Conservation (phyloP, 2,329 filamentous ascomycete genomes). For the Xylaria sp. region DNA sequence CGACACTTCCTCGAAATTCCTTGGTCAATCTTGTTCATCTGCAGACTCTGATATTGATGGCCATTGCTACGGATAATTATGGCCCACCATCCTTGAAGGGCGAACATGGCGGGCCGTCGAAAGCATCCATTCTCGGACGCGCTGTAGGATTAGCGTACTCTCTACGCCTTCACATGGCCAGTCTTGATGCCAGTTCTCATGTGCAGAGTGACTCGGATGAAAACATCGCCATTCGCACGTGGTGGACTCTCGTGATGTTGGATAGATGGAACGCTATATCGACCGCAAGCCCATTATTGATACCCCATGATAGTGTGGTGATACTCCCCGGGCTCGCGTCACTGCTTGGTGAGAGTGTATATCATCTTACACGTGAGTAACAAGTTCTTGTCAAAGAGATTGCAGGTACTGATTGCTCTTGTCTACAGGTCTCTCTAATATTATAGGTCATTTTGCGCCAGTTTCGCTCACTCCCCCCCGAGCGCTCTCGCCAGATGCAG, state of each 20-base stretch:
- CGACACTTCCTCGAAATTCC: constrained; percentile 51
- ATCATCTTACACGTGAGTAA: constrained; percentile 71
- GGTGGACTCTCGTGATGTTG: constrained; percentile 77
- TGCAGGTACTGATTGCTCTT: constrained; percentile 14
- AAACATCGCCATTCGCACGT: constrained; percentile 70
- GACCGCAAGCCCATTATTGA: constrained; percentile 69
- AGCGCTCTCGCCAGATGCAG: constrained; percentile 54
- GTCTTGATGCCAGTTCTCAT: constrained; percentile 52
- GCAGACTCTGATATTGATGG: constrained; percentile 73
- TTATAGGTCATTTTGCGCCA: constrained; percentile 65
- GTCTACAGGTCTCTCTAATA: constrained; percentile 63
- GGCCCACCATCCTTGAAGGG: constrained; percentile 55
- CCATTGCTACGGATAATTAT: constrained; percentile 71
- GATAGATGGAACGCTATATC: constrained; percentile 80
- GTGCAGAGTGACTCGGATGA: constrained; percentile 62
- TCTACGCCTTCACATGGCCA: constrained; percentile 67
- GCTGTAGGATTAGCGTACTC: constrained; percentile 73
- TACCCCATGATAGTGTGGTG: constrained; percentile 70
- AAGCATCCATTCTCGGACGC: constrained; percentile 68
- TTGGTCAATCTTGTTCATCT: constrained; percentile 67
- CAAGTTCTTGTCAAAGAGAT: not conserved
- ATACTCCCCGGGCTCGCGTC: constrained; percentile 67
- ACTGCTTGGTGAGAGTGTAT: constrained; percentile 71
- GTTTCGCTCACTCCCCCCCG: constrained; percentile 57
- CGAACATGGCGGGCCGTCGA: constrained; percentile 58